phyloP scores from a whole-genome alignment of 371 early-diverging fungal genomes.

The Apophysomyces variabilis region DNA sequence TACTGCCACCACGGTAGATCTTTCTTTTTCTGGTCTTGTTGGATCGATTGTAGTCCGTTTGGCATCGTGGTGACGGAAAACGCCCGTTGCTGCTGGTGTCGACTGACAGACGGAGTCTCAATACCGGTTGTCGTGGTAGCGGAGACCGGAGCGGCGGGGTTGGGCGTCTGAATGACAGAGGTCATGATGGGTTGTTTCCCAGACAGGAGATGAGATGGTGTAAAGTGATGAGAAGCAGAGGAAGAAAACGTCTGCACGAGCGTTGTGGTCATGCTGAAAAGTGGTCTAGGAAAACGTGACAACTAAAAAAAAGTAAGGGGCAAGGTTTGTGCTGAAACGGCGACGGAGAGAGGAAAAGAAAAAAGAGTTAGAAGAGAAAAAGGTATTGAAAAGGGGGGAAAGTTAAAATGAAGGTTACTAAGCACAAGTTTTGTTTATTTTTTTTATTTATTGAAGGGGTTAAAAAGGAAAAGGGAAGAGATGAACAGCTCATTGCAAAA shows the following conservation, averaged over 20 bases:
- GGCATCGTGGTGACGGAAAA: constrained; percentile 52
- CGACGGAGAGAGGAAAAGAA: constrained; percentile 1
- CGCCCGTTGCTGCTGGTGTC: constrained; percentile 41
- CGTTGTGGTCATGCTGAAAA: constrained; percentile 12
- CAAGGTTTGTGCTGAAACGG: constrained; percentile 11
- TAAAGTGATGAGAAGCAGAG: constrained; percentile 12
- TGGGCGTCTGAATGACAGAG: constrained; percentile 10
- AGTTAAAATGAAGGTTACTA: not conserved
- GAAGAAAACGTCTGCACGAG: constrained; percentile 12
- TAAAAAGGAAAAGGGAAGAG: not conserved
- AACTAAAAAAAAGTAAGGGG: constrained; percentile 9
- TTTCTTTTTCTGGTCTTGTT: constrained; percentile 37
- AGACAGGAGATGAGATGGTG: constrained; percentile 10
- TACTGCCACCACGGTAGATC: constrained; percentile 55
- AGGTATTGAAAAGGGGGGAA: not conserved
- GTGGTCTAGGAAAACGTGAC: constrained; percentile 12
- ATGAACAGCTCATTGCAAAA: constrained; percentile 3
- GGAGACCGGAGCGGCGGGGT: constrained; percentile 8
- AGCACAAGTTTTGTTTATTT: constrained; percentile 2
- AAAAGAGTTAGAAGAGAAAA: not conserved
- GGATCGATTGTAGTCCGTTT: constrained; percentile 33
- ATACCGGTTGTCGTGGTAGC: not conserved
- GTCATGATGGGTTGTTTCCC: constrained; percentile 9
- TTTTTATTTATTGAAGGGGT: constrained; percentile 5
- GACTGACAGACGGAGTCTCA: constrained; percentile 9